Base-by-base conservation (phyloP, 805 yeast genomes). In the Ogataea ganodermae region DNA sequence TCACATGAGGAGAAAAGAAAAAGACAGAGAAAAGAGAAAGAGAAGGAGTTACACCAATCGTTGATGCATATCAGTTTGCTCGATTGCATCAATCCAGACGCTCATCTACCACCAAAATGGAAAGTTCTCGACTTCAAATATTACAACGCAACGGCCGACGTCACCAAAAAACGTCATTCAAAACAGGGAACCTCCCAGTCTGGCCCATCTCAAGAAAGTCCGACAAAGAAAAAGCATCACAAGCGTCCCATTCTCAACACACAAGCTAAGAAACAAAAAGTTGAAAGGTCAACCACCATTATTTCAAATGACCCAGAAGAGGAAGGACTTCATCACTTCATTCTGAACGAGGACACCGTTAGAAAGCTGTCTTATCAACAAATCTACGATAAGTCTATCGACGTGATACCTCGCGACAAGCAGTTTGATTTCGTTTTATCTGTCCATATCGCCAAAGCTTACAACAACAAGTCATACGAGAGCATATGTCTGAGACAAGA, bases 401-500 rank as follows among this genome's bases (percentile, higher is more conserved):
- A 71, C 30, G 66, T 65, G 9, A 63, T 86, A 16, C 95, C 96
- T 3, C 61, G 74, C 27, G 81, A 81, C n/a, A 72, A 68, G 30
- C 81, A 87, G 81, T 74, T 75, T 48, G 82, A 79, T 28, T 88
- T 84, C 56, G 76, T 83, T 1, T 64, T 84, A 31, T 77, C 75
- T 36, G 84, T 85, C 0, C 68, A 82, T 5, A 71, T 79, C 24
- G 88, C 90, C 1, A 89, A 89, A 64, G 81, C 96, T 0, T 89
- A 87, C 70, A 79, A 78, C 58, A 59, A 54, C 35, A 75, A 73
- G 36, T 69, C 84, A 1, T 69, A 67, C 39, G 85, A 81, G 32
- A 73, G 82, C 41, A 65, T 82, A 36, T 66, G 70, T 31, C 60
- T 83, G 46, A 75, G 96, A 51, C 75, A 75, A 31, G 72, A 79